Evolutionary conservation across 768 basidiomycete species (phyloP).

Genomic region (Xanthoconium purpureum): DNA sequence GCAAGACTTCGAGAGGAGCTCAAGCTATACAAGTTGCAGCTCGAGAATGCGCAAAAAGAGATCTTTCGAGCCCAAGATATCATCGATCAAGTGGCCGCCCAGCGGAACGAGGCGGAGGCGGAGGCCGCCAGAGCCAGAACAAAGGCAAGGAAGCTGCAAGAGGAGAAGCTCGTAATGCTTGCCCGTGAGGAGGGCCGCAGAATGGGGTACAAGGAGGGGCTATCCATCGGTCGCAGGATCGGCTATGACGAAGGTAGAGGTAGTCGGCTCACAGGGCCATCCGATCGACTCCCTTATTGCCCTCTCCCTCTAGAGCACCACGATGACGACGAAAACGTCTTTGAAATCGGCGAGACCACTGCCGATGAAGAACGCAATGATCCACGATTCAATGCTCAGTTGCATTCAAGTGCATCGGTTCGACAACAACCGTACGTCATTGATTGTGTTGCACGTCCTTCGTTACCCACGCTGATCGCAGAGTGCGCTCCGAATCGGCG

Average conservation of each 20-base stretch:
- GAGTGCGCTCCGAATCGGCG: constrained; percentile 27
- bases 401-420: constrained; percentile 16
- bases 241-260: constrained; percentile 29
- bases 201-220: constrained; percentile 41
- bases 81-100: constrained; percentile 40
- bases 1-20: constrained; percentile 41
- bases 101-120: constrained; percentile 45
- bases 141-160: constrained; percentile 42
- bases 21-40: constrained; percentile 43
- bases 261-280: constrained; percentile 8
- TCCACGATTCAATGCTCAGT: constrained; percentile 8
- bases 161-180: constrained; percentile 38
- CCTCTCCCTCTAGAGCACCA: constrained; percentile 11
- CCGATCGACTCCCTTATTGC: constrained; percentile 10
- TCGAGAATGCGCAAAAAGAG: constrained; percentile 44
- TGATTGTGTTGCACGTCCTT: not conserved
- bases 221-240: constrained; percentile 33
- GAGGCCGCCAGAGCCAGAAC: constrained; percentile 43
- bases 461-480: constrained; percentile 17
- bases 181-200: constrained; percentile 45
- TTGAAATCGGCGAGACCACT: constrained; percentile 9
- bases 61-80: constrained; percentile 42
- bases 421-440: constrained; percentile 27
- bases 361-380: constrained; percentile 24
- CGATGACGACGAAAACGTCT: constrained; percentile 13